Conservation (phyloP, 345 rosid genomes). For the Camelina hispida region DNA sequence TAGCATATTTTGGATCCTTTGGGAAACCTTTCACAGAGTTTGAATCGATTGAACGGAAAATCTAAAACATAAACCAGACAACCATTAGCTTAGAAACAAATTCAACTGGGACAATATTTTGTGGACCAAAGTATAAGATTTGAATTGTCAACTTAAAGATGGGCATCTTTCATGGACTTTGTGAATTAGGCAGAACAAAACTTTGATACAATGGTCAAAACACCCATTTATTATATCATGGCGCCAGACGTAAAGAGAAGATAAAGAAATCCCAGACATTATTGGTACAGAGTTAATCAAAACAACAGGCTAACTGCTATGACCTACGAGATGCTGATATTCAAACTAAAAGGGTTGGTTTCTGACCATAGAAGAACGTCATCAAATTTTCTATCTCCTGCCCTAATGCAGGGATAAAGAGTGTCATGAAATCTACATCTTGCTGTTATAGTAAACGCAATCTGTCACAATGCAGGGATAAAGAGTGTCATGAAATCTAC, state of each 20-base stretch:
- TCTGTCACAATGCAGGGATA: slow-evolving; percentile 6
- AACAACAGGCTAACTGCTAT: background rate
- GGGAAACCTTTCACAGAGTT: slow-evolving; percentile 90
- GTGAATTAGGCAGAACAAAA: background rate
- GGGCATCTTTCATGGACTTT: too few species aligned
- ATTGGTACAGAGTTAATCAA: background rate
- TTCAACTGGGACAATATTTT: background rate
- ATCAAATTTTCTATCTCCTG: background rate
- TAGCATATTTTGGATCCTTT: slow-evolving; percentile 83
- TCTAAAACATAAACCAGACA: slow-evolving; percentile 52
- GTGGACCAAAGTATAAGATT: slow-evolving; percentile 11
- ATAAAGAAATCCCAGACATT: background rate
- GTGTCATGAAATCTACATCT: background rate
- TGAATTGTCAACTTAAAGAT: background rate
- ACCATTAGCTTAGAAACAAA: slow-evolving; percentile 15
- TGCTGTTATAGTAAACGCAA: background rate
- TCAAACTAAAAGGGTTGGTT: slow-evolving; percentile 3
- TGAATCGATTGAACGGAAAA: slow-evolving; percentile 95
- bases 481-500: background rate
- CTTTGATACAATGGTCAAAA: background rate
- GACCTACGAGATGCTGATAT: background rate
- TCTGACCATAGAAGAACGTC: background rate
- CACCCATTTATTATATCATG: background rate
- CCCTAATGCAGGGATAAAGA: background rate
- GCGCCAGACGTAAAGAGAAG: slow-evolving; percentile 1